These are phyloP conservation scores for Ricinus communis DNA, from an alignment of 345 rosid species.

Conservation along the genomic window DNA sequence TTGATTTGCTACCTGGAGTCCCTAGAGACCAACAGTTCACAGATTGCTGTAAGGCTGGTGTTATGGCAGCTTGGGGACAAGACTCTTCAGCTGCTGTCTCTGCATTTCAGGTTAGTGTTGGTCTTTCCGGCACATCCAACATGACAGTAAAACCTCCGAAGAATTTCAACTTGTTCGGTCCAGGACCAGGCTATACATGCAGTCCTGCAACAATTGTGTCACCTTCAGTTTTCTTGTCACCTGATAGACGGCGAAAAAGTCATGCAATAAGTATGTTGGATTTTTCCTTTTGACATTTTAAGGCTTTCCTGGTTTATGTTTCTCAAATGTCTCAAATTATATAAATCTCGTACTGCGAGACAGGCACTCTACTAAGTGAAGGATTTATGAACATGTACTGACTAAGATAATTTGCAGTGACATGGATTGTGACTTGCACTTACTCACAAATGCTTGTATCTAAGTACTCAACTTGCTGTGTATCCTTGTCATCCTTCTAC, in stretches of 20 bases:
- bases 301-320: too few relatives aligned
- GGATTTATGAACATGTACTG: background rate
- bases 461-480: slow-evolving; percentile 15
- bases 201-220: slow-evolving; percentile 58
- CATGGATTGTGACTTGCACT: slow-evolving; percentile 17
- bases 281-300: too few relatives aligned
- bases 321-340: too few relatives aligned
- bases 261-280: slow-evolving; percentile 59
- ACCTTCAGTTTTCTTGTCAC: slow-evolving; percentile 50
- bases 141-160: slow-evolving; percentile 60
- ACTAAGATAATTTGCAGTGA: slow-evolving; percentile 14
- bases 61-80: slow-evolving; percentile 64
- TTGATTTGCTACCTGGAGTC: slow-evolving; percentile 67
- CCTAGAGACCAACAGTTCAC: slow-evolving; percentile 66
- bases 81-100: slow-evolving; percentile 56
- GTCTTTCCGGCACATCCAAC: slow-evolving; percentile 63
- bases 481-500: slow-evolving; percentile 24
- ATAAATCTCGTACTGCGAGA: too few relatives aligned
- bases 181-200: slow-evolving; percentile 68
- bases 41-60: slow-evolving; percentile 68
- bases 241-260: slow-evolving; percentile 58
- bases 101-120: slow-evolving; percentile 65
- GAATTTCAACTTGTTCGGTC: slow-evolving; percentile 64
- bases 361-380: too few relatives aligned
- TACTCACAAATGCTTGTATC: slow-evolving; percentile 20